These are phyloP conservation scores for Russula vinacea DNA, from an alignment of 768 basidiomycete genomes.

Conservation along the genomic window DNA sequence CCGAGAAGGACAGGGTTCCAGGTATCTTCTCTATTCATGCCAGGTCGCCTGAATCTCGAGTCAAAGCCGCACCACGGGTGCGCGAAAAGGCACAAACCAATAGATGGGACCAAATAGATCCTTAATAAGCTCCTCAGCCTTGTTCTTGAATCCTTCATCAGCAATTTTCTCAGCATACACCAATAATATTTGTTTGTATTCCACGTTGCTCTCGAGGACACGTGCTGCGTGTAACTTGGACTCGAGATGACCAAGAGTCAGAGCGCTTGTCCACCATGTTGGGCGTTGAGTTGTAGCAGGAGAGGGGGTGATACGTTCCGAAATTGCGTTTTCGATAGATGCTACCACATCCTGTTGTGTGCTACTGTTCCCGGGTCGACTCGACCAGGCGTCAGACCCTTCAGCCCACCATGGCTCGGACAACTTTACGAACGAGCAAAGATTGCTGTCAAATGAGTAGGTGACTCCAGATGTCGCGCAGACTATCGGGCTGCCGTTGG, in stretches of 20 bases:
- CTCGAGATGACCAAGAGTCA: slow-evolving; percentile 89
- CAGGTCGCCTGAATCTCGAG: slow-evolving; percentile 56
- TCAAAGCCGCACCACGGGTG: background rate
- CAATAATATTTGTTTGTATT: slow-evolving; percentile 75
- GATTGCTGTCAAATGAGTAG: slow-evolving; percentile 70
- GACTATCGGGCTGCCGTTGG: slow-evolving; percentile 78
- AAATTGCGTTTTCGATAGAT: slow-evolving; percentile 34
- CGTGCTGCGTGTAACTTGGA: slow-evolving; percentile 70
- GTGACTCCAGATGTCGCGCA: slow-evolving; percentile 73
- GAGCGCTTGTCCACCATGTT: slow-evolving; percentile 76
- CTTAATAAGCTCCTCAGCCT: slow-evolving; percentile 87
- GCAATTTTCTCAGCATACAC: slow-evolving; percentile 82
- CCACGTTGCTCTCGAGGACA: slow-evolving; percentile 73
- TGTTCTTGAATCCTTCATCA: slow-evolving; percentile 82
- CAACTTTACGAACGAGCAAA: slow-evolving; percentile 70
- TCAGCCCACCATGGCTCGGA: slow-evolving; percentile 82
- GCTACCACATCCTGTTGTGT: slow-evolving; percentile 41
- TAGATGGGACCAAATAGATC: slow-evolving; percentile 90
- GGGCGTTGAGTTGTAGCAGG: slow-evolving; percentile 44
- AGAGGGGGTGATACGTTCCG: slow-evolving; percentile 31
- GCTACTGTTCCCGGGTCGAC: slow-evolving; percentile 56
- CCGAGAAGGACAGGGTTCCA: slow-evolving; percentile 74
- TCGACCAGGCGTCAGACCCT: slow-evolving; percentile 81
- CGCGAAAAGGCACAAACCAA: slow-evolving; percentile 54
- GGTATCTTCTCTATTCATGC: slow-evolving; percentile 48